Conservation (phyloP, 495 filamentous ascomycete genomes). For the Pyrenula massariospora region DNA sequence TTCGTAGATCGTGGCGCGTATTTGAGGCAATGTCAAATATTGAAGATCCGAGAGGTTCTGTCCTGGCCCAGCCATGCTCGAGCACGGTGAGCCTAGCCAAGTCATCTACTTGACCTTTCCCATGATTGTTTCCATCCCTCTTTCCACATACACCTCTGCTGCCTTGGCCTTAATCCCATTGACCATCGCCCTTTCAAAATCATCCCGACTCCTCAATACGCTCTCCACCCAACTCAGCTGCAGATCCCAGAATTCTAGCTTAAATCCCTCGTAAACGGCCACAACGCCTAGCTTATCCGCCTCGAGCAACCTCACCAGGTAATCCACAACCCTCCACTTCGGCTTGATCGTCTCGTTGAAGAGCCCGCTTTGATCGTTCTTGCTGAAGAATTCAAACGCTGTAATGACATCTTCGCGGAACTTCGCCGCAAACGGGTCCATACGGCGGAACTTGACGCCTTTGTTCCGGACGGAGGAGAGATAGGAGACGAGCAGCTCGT, state of each 20-base stretch:
- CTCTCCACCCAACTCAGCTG: constrained; percentile 95
- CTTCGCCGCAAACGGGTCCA: constrained; percentile 75
- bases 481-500: constrained; percentile 79
- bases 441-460: constrained; percentile 74
- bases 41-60: too few species aligned
- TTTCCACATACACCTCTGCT: constrained; percentile 66
- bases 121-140: constrained; percentile 82
- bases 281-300: constrained; percentile 63
- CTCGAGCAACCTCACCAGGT: constrained; percentile 62
- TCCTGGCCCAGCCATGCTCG: too few species aligned
- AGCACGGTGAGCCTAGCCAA: too few species aligned
- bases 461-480: constrained; percentile 81
- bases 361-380: constrained; percentile 39
- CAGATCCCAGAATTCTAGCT: constrained; percentile 83
- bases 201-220: constrained; percentile 74
- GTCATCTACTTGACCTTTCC: constrained; percentile 78
- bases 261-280: constrained; percentile 71
- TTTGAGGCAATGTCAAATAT: too few species aligned
- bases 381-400: constrained; percentile 61
- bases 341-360: constrained; percentile 64
- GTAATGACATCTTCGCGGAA: constrained; percentile 81
- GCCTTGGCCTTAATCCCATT: constrained; percentile 77
- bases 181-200: constrained; percentile 85
- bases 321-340: constrained; percentile 83
- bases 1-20: too few species aligned